Percentiles rank a stretch among this genome's conserved stretches.
Evolutionary conservation across 75 land plant species (phyloP).

Genomic region (Gnetum montanum): DNA sequence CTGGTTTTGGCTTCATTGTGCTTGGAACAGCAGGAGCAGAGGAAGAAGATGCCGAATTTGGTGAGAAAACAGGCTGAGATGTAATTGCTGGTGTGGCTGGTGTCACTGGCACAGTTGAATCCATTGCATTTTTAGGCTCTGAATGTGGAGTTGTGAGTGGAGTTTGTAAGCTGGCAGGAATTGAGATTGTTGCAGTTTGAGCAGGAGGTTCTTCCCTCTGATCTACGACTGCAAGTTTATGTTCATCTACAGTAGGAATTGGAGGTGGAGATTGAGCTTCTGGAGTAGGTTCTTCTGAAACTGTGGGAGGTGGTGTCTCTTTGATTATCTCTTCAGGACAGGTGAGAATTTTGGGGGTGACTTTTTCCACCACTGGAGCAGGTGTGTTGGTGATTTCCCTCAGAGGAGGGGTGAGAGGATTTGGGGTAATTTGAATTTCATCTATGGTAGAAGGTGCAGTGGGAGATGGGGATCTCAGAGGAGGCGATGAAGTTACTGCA

Average conservation of each 20-base stretch:
- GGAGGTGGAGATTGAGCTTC: constrained; percentile 6
- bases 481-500: neutral
- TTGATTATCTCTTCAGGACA: too few species aligned
- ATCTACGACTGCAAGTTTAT: neutral
- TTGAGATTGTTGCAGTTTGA: neutral
- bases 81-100: neutral
- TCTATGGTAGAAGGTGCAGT: neutral
- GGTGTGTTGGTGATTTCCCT: neutral
- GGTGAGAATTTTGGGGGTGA: neutral
- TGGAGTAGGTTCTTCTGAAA: constrained; percentile 1
- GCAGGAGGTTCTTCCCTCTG: neutral
- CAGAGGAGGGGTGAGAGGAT: neutral
- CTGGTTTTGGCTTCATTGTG: constrained; percentile 2
- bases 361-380: neutral
- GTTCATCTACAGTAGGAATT: neutral
- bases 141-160: constrained; percentile 22
- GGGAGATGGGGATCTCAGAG: neutral
- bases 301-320: constrained; percentile 2
- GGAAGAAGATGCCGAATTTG: constrained; percentile 14
- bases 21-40: constrained; percentile 8
- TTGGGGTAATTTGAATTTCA: neutral
- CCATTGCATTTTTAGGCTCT: neutral
- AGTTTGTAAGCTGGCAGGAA: constrained; percentile 7
- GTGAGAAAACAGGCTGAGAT: constrained; percentile 14
- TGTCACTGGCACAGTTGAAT: constrained; percentile 23